Conservation (phyloP, 208 protist genomes). For the Angomonas deanei region DNA sequence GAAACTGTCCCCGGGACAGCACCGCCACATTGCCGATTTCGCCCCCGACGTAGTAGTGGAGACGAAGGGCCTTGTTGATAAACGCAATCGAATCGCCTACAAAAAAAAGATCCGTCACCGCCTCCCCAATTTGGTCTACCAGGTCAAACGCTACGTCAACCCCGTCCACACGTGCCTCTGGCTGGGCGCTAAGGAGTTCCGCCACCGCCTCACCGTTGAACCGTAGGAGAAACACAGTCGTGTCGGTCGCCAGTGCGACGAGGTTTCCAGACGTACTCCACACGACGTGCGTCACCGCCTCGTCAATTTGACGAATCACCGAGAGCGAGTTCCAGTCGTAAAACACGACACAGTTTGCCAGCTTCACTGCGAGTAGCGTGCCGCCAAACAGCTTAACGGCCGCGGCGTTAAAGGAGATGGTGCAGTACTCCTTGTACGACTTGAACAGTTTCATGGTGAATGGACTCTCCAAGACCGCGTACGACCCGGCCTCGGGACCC, state of each 20-base stretch:
- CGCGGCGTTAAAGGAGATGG: slow-evolving; percentile 52
- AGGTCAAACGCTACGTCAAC: slow-evolving; percentile 96
- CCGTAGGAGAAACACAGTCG: slow-evolving; percentile 92
- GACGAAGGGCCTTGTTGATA: slow-evolving; percentile 87
- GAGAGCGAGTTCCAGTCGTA: slow-evolving; percentile 96
- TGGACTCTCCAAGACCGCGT: slow-evolving; percentile 90
- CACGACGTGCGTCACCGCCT: slow-evolving; percentile 76
- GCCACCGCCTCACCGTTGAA: slow-evolving; percentile 89
- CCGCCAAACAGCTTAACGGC: slow-evolving; percentile 85
- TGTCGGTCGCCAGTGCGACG: slow-evolving; percentile 85
- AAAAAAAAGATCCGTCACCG: slow-evolving; percentile 90
- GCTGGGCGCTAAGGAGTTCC: slow-evolving; percentile 49
- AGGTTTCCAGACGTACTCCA: slow-evolving; percentile 93
- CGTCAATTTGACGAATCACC: slow-evolving; percentile 95
- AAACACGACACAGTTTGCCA: slow-evolving; percentile 81
- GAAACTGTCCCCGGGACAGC: slow-evolving; percentile 85
- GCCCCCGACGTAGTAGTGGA: slow-evolving; percentile 97
- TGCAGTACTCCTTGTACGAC: slow-evolving; percentile 93
- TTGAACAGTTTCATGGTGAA: slow-evolving; percentile 94
- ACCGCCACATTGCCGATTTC: slow-evolving; percentile 92
- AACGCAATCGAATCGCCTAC: slow-evolving; percentile 98
- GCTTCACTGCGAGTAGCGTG: slow-evolving; percentile 88
- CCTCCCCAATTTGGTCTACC: slow-evolving; percentile 90
- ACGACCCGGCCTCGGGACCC: slow-evolving; percentile 83
- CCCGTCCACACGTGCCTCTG: slow-evolving; percentile 81